These are phyloP conservation scores for Aspergillus biplanus DNA, from an alignment of 495 filamentous ascomycete species.

Conservation along the genomic window DNA sequence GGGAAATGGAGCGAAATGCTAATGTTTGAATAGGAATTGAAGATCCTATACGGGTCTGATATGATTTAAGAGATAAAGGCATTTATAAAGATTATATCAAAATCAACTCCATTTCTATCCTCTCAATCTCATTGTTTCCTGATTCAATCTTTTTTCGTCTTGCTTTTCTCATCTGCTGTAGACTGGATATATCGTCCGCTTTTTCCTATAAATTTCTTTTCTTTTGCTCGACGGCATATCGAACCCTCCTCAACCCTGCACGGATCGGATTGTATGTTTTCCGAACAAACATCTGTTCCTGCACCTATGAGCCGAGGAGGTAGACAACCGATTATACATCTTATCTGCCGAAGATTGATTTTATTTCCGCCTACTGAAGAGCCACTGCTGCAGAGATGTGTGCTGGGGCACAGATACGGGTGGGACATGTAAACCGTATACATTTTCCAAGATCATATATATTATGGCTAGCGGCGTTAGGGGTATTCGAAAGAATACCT, in stretches of 20 bases:
- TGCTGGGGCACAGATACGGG: constrained; percentile 96
- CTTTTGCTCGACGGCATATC: constrained; percentile 35
- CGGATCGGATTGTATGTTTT: constrained; percentile 29
- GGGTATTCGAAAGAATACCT: no score
- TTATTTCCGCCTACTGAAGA: constrained; percentile 76
- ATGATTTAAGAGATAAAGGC: constrained; percentile 3
- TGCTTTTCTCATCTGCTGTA: not conserved
- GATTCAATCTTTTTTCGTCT: constrained; percentile 7
- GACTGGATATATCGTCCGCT: not conserved
- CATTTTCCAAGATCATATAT: not conserved
- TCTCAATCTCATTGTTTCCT: constrained; percentile 3
- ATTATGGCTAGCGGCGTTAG: no score
- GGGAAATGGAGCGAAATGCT: no score
- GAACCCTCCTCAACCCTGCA: constrained; percentile 43
- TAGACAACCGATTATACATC: constrained; percentile 32
- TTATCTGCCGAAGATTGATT: constrained; percentile 43
- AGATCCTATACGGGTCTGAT: no score
- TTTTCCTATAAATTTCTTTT: constrained; percentile 7
- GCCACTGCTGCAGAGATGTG: constrained; percentile 74
- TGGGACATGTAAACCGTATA: constrained; percentile 59
- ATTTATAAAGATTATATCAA: constrained; percentile 2
- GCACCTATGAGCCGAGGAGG: constrained; percentile 48
- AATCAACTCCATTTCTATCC: constrained; percentile 20
- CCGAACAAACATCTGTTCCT: constrained; percentile 24
- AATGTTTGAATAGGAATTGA: no score